Percentiles rank a stretch among this genome's conserved stretches.
phyloP scores from a whole-genome alignment of 2,329 filamentous ascomycete species.

The Didymosphaeria variabile region DNA sequence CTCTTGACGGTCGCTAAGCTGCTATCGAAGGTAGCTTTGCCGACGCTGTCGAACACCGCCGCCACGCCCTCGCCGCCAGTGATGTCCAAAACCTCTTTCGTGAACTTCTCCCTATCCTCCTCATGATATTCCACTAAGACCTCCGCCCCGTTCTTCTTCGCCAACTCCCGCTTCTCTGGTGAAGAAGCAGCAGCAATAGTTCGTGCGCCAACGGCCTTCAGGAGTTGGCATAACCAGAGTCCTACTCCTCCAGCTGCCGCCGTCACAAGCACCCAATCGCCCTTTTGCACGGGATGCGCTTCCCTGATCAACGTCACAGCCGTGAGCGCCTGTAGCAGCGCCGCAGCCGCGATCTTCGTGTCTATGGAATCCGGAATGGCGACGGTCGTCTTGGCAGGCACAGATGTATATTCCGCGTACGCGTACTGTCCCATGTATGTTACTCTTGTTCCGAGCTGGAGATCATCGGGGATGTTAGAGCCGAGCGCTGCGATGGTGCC shows the following conservation, averaged over 20 bases:
- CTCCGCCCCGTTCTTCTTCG: conserved; percentile 74
- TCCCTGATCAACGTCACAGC: conserved; percentile 82
- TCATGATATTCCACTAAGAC: conserved; percentile 74
- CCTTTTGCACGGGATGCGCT: conserved; percentile 73
- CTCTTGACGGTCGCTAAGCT: conserved; percentile 76
- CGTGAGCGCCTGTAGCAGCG: conserved; percentile 82
- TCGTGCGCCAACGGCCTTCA: conserved; percentile 75
- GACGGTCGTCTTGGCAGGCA: conserved; percentile 63
- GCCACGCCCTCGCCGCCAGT: conserved; percentile 77
- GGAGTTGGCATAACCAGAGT: conserved; percentile 76
- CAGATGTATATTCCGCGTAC: conserved; percentile 69
- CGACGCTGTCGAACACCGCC: conserved; percentile 87
- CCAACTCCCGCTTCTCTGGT: conserved; percentile 74
- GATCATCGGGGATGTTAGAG: conserved; percentile 59
- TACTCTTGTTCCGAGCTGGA: conserved; percentile 74
- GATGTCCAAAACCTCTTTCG: conserved; percentile 68
- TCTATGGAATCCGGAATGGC: conserved; percentile 70
- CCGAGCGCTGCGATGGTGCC: conserved; percentile 74
- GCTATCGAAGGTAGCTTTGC: conserved; percentile 83
- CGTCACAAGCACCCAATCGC: conserved; percentile 84
- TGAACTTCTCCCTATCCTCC: conserved; percentile 56
- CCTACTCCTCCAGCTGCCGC: conserved; percentile 83
- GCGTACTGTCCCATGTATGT: conserved; percentile 69
- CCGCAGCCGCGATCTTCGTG: conserved; percentile 71
- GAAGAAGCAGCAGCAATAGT: conserved; percentile 83